Conservation (phyloP, 345 rosid species). For the Brassica incana region DNA sequence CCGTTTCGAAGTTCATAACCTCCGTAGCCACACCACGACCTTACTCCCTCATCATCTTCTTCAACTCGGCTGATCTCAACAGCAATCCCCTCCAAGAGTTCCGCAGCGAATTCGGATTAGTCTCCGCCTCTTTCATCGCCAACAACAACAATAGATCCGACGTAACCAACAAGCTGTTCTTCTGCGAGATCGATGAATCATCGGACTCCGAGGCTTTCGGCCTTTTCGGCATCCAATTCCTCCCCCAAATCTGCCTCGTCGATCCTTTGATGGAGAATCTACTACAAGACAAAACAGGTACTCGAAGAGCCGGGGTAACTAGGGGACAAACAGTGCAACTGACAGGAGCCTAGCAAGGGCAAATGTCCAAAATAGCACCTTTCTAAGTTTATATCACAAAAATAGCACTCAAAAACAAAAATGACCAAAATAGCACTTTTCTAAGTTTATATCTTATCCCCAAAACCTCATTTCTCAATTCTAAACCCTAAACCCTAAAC, state of each 20-base stretch:
- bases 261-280: conserved; percentile 52
- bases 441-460: no score
- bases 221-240: conserved; percentile 62
- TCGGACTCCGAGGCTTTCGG: conserved; percentile 57
- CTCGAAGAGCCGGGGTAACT: neutral
- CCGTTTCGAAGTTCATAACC: conserved; percentile 63
- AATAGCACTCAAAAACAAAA: no score
- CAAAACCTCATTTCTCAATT: no score
- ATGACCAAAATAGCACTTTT: no score
- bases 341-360: no score
- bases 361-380: no score
- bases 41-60: conserved; percentile 74
- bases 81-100: conserved; percentile 47
- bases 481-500: no score
- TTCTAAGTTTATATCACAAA: no score
- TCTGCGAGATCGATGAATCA: conserved; percentile 70
- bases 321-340: no score
- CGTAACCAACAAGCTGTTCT: conserved; percentile 54
- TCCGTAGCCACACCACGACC: conserved; percentile 65
- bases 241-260: conserved; percentile 75
- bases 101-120: conserved; percentile 59
- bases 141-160: conserved; percentile 52
- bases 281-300: conserved; percentile 53
- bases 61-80: conserved; percentile 58
- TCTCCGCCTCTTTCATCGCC: conserved; percentile 69